phyloP scores from a whole-genome alignment of 371 early-diverging fungal species.

The Mucor lusitanicus region DNA sequence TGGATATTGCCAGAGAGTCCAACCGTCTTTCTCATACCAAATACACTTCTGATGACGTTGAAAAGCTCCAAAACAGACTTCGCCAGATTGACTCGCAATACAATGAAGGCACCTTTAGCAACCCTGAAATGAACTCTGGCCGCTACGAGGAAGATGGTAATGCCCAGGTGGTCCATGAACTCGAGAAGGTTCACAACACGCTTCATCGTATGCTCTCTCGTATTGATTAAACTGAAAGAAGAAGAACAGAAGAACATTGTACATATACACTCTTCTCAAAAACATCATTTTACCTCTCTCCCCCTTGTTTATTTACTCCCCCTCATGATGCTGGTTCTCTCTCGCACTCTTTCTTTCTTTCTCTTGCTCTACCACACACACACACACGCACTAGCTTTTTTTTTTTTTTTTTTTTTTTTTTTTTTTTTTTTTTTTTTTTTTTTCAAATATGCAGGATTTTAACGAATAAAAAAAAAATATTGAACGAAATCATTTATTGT shows the following conservation, averaged over 20 bases:
- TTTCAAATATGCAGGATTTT: no score
- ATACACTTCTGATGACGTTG: constrained; percentile 36
- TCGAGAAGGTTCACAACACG: constrained; percentile 36
- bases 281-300: not conserved
- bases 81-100: constrained; percentile 26
- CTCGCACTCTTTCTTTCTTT: no score
- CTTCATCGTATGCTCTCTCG: constrained; percentile 33
- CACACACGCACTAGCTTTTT: no score
- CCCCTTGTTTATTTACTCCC: not conserved
- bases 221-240: constrained; percentile 16
- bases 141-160: constrained; percentile 46
- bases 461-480: no score
- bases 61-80: constrained; percentile 35
- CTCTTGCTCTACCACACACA: no score
- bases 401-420: no score
- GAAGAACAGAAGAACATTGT: not conserved
- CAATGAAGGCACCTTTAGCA: constrained; percentile 18
- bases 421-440: no score
- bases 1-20: constrained; percentile 42
- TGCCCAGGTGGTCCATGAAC: constrained; percentile 39
- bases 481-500: no score
- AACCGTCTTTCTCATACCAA: constrained; percentile 28
- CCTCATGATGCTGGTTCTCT: no score
- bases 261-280: not conserved
- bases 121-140: constrained; percentile 19